phyloP scores from a whole-genome alignment of 2,329 filamentous ascomycete genomes.

The Paraphoma sp. region DNA sequence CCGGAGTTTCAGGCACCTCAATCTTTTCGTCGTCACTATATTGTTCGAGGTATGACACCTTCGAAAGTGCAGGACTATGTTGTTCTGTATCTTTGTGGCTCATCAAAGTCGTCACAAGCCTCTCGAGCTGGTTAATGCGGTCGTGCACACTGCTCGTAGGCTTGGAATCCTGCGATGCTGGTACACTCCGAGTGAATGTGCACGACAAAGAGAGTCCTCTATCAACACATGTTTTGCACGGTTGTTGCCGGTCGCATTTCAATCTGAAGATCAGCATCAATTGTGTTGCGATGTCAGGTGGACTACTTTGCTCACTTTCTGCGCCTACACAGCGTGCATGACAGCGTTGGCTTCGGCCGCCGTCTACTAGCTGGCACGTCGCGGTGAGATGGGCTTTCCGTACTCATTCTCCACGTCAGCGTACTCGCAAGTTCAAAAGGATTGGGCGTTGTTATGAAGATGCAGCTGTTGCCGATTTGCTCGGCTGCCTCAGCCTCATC shows the following conservation, averaged over 20 bases:
- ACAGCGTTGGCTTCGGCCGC: slow-evolving; percentile 40
- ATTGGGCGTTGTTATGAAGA: too few species aligned
- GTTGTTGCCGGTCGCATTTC: slow-evolving; percentile 47
- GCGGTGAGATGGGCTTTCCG: slow-evolving; percentile 22
- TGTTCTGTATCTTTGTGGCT: slow-evolving; percentile 23
- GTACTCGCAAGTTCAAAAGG: too few species aligned
- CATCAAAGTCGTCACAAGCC: slow-evolving; percentile 45
- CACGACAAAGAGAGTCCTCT: slow-evolving; percentile 45
- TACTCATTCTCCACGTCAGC: slow-evolving; percentile 6
- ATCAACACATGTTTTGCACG: slow-evolving; percentile 46
- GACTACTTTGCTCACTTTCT: slow-evolving; percentile 26
- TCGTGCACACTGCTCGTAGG: slow-evolving; percentile 42
- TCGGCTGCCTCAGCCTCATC: too few species aligned
- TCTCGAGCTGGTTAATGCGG: slow-evolving; percentile 46
- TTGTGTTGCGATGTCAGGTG: background rate
- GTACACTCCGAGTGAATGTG: slow-evolving; percentile 32
- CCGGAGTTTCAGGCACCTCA: slow-evolving; percentile 32
- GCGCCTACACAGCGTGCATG: slow-evolving; percentile 36
- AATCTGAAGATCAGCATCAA: slow-evolving; percentile 19
- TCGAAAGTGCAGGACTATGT: slow-evolving; percentile 3
- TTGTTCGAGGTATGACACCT: slow-evolving; percentile 10
- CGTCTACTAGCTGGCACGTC: slow-evolving; percentile 36
- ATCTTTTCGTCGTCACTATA: slow-evolving; percentile 15
- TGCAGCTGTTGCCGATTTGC: too few species aligned
- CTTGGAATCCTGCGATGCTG: slow-evolving; percentile 28